Evolutionary conservation across 108 stramenopile genomes (phyloP), one percentile per base, ranked within the genome.

Genomic region (Chaetoceros tenuissimus): DNA sequence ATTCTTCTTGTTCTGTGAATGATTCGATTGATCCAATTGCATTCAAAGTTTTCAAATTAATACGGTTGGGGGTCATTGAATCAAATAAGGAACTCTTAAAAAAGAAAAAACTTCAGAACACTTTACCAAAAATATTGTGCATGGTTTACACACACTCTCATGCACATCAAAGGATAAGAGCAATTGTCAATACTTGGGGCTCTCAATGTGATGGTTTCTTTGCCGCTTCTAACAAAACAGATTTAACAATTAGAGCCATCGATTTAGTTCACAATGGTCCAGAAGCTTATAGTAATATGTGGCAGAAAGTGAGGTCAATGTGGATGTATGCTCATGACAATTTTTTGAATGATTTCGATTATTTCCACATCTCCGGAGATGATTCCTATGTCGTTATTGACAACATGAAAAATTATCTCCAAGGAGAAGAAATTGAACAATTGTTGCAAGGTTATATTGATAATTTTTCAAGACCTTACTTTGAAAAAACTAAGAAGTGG

Each of bases 181-280:
- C 63, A n/a, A 76, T 82, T 63, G 60, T 71, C 8, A 77, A 82
- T 7, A 82, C 81, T 1, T 82, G 81, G 81, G 81, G 56, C 8
- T 51, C 48, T 1, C 75, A 13, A 60, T 96, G 95, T 64, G 92
- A 96, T 74, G 95, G 95, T n/a, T 96, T 92, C 68, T 72, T 94
- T 30, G 92, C 89, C 2, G 84, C 87, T 49, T 82, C 80, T n/a
- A 89, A 75, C 49, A 2, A 44, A 28, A 67, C 77, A 1, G 83
- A 79, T 80, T 51, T 53, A 25, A 25, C 22, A 18, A 51, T 82
- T 17, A 74, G 74, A 20, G 65, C 78, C 21, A 66, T 87, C 27
- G 67, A 64, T 24, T 21, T 88, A 21, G 63, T 68, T 2, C 86
- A 88, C 52, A 69, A 75, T 16, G 87, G 87, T 22, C 52, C 61